Conservation (phyloP, 129 eudicot genomes). For the Pittosporum tobira region DNA sequence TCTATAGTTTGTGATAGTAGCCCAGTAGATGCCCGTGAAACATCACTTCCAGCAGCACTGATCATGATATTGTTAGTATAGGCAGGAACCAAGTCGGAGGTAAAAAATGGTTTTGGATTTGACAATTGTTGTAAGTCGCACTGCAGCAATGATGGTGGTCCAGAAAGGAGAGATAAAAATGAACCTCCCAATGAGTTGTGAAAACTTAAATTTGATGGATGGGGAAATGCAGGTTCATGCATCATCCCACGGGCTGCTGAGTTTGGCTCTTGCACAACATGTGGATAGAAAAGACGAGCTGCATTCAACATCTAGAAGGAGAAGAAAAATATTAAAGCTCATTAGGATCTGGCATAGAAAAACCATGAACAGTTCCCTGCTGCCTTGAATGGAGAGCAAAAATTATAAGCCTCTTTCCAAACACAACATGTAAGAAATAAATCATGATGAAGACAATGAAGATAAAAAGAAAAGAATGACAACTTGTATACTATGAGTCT, state of each 20-base stretch:
- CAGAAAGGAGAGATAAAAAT: conserved; percentile 49
- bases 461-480: conserved; percentile 1
- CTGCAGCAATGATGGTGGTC: conserved; percentile 31
- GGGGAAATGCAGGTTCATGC: conserved; percentile 25
- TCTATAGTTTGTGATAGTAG: conserved; percentile 21
- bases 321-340: conserved; percentile 11
- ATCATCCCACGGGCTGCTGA: conserved; percentile 20
- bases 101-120: conserved; percentile 23
- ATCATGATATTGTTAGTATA: conserved; percentile 12
- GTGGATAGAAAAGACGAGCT: conserved; percentile 27
- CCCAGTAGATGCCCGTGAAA: conserved; percentile 30
- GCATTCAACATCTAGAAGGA: conserved; percentile 29
- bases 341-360: conserved; percentile 5
- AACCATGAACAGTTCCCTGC: neutral
- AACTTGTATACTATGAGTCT: neutral
- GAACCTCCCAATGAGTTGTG: conserved; percentile 39
- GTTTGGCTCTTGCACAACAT: conserved; percentile 27
- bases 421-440: neutral
- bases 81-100: conserved; percentile 21
- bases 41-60: conserved; percentile 20
- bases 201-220: conserved; percentile 21
- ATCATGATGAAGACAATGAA: neutral
- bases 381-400: neutral
- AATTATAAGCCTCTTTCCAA: neutral
- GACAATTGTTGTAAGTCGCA: conserved; percentile 29